phyloP scores from a whole-genome alignment of 768 basidiomycete genomes.

The Mycena olivaceomarginata region DNA sequence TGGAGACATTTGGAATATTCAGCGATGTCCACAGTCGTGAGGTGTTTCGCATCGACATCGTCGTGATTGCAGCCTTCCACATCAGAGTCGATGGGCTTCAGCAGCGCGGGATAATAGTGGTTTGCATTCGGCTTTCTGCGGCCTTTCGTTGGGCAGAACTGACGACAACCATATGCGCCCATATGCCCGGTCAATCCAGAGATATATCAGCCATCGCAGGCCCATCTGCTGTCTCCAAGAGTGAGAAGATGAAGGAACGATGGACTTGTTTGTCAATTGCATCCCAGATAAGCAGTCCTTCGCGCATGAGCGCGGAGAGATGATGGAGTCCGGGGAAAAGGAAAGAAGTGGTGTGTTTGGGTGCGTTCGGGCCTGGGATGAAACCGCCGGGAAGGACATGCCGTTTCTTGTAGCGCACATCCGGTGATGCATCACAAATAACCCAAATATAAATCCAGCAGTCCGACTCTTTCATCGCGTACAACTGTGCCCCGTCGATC shows the following conservation, averaged over 20 bases:
- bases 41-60: constrained; percentile 52
- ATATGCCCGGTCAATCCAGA: constrained; percentile 1
- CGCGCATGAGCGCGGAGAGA: constrained; percentile 3
- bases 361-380: not conserved
- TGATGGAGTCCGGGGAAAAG: not conserved
- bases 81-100: constrained; percentile 48
- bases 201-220: constrained; percentile 4
- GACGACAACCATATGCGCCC: constrained; percentile 54
- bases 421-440: not conserved
- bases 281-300: constrained; percentile 22
- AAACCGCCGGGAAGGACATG: not conserved
- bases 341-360: not conserved
- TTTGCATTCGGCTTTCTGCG: constrained; percentile 47
- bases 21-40: constrained; percentile 47
- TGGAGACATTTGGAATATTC: constrained; percentile 47
- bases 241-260: not conserved
- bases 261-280: not conserved
- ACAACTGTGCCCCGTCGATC: not conserved
- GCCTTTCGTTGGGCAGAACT: constrained; percentile 55
- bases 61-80: constrained; percentile 47
- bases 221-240: constrained; percentile 11
- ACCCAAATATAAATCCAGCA: constrained; percentile 17
- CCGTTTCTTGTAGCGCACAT: not conserved
- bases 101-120: constrained; percentile 58
- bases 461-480: not conserved